These are phyloP conservation scores for Chalaropsis ovoidea DNA, from an alignment of 2,329 filamentous ascomycete genomes.

Conservation along the genomic window DNA sequence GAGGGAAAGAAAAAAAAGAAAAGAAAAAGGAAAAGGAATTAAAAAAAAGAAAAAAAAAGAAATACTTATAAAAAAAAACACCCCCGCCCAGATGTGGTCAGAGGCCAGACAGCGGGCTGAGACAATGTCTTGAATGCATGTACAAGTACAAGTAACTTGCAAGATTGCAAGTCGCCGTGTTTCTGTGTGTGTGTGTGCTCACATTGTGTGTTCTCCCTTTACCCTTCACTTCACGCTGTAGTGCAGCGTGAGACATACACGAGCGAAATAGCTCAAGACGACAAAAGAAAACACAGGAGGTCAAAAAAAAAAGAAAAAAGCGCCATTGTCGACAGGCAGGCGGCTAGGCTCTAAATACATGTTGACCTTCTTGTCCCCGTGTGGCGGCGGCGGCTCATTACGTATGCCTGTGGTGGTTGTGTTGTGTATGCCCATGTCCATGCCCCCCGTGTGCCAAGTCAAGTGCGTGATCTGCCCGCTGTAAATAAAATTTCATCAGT, in stretches of 20 bases:
- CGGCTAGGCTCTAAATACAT: too few relatives aligned
- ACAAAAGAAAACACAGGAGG: too few relatives aligned
- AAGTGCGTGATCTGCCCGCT: not conserved
- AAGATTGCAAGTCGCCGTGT: too few relatives aligned
- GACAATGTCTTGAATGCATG: too few relatives aligned
- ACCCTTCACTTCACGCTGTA: not conserved
- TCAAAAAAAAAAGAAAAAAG: too few relatives aligned
- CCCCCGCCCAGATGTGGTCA: too few relatives aligned
- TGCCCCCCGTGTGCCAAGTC: not conserved
- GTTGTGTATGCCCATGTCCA: too few relatives aligned
- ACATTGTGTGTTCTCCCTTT: not conserved
- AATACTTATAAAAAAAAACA: not conserved
- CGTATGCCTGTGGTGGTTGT: not conserved
- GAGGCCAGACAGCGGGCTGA: too few relatives aligned
- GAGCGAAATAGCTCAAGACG: not conserved
- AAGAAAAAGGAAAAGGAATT: not conserved
- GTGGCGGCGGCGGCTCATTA: not conserved
- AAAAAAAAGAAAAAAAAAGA: not conserved
- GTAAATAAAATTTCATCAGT: too few relatives aligned
- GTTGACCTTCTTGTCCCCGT: too few relatives aligned
- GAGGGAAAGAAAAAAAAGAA: not conserved
- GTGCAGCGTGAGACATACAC: conserved; percentile 7
- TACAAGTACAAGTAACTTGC: too few relatives aligned
- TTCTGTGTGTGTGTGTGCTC: not conserved
- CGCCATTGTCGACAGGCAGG: too few relatives aligned